Percentiles rank a stretch among this genome's conserved stretches.
Conservation (phyloP, 2,329 filamentous ascomycete species). For the Aureobasidium leucospermi region DNA sequence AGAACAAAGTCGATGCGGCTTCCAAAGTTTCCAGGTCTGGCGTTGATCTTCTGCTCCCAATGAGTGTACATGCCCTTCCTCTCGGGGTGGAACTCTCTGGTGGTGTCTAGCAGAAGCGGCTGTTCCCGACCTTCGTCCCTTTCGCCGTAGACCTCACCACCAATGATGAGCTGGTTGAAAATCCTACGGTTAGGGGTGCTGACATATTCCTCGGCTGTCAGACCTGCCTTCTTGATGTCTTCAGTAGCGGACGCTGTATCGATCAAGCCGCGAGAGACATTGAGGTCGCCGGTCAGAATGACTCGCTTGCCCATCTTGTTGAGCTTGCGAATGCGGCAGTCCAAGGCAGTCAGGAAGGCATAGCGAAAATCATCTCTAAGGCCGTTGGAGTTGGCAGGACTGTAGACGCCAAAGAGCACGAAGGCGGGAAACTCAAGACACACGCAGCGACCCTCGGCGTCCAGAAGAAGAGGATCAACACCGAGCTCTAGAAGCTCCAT, state of each 20-base stretch:
- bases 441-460: slow-evolving; percentile 87
- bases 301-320: slow-evolving; percentile 74
- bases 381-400: slow-evolving; percentile 82
- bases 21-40: slow-evolving; percentile 90
- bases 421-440: slow-evolving; percentile 92
- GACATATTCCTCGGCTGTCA: slow-evolving; percentile 65
- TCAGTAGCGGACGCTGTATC: slow-evolving; percentile 73
- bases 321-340: slow-evolving; percentile 79
- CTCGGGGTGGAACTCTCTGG: slow-evolving; percentile 70
- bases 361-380: slow-evolving; percentile 74
- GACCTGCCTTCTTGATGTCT: slow-evolving; percentile 60
- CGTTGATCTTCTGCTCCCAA: slow-evolving; percentile 92
- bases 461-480: slow-evolving; percentile 65
- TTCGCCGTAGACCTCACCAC: slow-evolving; percentile 59
- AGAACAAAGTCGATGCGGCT: slow-evolving; percentile 90
- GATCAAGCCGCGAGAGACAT: slow-evolving; percentile 61
- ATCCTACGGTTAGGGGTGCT: slow-evolving; percentile 64
- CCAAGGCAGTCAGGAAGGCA: slow-evolving; percentile 71
- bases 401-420: slow-evolving; percentile 86
- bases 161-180: slow-evolving; percentile 78
- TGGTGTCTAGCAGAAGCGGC: slow-evolving; percentile 75
- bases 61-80: slow-evolving; percentile 91
- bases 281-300: slow-evolving; percentile 80
- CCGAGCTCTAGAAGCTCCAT: slow-evolving; percentile 57
- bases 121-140: slow-evolving; percentile 62